Conservation (phyloP, 169 alveolate species). For the Eimeria praecox region DNA sequence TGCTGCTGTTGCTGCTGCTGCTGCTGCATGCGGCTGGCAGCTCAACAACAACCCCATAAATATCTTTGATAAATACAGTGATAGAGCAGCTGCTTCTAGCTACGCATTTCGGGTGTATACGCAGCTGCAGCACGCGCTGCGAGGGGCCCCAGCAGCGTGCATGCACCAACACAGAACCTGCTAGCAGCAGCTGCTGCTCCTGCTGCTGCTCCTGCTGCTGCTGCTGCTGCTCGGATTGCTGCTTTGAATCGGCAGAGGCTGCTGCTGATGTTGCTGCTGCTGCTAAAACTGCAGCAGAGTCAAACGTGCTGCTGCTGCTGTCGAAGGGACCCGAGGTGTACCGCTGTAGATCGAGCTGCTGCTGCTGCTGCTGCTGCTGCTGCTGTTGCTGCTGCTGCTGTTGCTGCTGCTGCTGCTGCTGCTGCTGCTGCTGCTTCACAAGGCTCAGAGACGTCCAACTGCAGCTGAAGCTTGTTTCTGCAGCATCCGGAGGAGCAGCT, state of each 20-base stretch:
- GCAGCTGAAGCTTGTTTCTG: not conserved
- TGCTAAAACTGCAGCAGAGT: not conserved
- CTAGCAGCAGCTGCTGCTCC: slow-evolving; percentile 34
- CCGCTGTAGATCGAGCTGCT: not conserved
- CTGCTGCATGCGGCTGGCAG: slow-evolving; percentile 11
- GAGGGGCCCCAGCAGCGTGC: not conserved
- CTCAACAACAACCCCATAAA: not conserved
- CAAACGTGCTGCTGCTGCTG: not conserved
- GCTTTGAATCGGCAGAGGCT: not conserved
- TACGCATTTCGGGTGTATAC: not conserved
- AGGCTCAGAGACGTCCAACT: not conserved
- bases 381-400: not conserved
- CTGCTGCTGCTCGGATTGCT: not conserved
- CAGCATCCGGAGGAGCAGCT: not conserved
- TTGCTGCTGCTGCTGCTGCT: not conserved
- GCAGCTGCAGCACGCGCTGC: slow-evolving; percentile 50
- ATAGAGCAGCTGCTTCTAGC: slow-evolving; percentile 50
- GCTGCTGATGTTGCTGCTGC: not conserved
- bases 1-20: slow-evolving; percentile 35
- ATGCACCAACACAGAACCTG: slow-evolving; percentile 53
- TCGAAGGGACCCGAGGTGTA: not conserved
- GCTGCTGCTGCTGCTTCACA: not conserved
- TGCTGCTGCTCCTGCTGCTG: slow-evolving; percentile 44
- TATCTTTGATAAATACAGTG: not conserved
- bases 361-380: slow-evolving; percentile 51